Base-by-base conservation (phyloP, 345 rosid species). In the Lagerstroemia speciosa region DNA sequence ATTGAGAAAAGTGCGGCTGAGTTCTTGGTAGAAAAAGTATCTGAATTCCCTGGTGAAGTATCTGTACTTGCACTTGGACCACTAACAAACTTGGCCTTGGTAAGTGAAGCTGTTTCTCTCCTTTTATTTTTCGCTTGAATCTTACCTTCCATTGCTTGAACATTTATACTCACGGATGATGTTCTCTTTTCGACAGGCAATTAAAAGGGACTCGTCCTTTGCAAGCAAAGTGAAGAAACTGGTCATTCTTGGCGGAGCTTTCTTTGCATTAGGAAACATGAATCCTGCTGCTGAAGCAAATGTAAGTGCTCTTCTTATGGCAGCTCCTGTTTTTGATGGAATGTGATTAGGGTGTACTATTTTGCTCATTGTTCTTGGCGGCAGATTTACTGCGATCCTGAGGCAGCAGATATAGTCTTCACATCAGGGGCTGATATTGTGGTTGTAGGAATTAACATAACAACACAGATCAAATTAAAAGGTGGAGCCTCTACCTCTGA, bases 231-330 rank as follows among this genome's bases (percentile, higher is more conserved):
- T 91, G 70, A 94, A 89, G 76, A 88, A 74, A 58, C 82, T 94
- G 26, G 86, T 94, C 73, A 55, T 91, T 41, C 96, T 94, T 61
- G 99, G 99, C 62, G 99, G 99, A 76, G 75, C 97, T 24, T 94
- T 94, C 88, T 94, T 89, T 76, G 86, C 97, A 27, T 67, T 85
- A 75, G 97, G 99, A 75, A 94, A 94, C 79, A 95, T 91, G 36
- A 91, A 88, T 78, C 96, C 99, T 69, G 96, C 99, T 60, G 96
- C 97, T 64, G 97, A 94, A 64, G 97, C 96, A 27, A 94, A 94
- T 81, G 96, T 89, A 84, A 76, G 81, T 72, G 9, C 46, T 71
- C 64, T 43, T 32, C 36, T 71, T 40, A n/a, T 2, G 33, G 63
- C 16, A 58, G 63, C 34, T 27, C 27, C 29, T 26, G 31, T 58